phyloP scores from a whole-genome alignment of 495 filamentous ascomycete genomes.

The Penicillium angulare region DNA sequence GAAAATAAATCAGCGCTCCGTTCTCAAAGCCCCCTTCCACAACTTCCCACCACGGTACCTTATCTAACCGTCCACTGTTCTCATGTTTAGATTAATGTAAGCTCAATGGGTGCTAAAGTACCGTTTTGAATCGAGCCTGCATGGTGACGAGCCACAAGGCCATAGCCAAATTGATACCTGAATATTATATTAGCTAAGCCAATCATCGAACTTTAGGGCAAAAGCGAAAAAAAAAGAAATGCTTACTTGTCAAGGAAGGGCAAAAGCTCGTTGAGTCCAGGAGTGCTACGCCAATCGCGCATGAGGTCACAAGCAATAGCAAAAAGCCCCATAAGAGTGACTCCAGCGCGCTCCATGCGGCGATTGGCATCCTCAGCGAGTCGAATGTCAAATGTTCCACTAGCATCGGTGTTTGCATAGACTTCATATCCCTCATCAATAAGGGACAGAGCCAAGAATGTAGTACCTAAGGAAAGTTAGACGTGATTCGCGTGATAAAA shows the following conservation, averaged over 20 bases:
- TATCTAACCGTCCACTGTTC: no score
- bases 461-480: constrained; percentile 44
- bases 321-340: constrained; percentile 63
- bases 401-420: constrained; percentile 72
- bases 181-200: not conserved
- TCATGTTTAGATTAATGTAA: constrained; percentile 21
- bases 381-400: constrained; percentile 56
- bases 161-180: constrained; percentile 46
- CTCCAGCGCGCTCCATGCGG: constrained; percentile 65
- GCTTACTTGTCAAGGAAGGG: constrained; percentile 63
- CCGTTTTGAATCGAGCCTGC: constrained; percentile 48
- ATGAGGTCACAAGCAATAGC: constrained; percentile 71
- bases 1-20: no score
- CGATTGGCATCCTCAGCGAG: constrained; percentile 62
- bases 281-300: constrained; percentile 72
- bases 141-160: constrained; percentile 48
- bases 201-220: not conserved
- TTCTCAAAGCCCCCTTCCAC: no score
- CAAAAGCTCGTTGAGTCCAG: constrained; percentile 61
- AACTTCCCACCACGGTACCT: no score
- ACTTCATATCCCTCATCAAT: constrained; percentile 72
- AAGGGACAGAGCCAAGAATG: constrained; percentile 72
- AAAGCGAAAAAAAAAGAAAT: not conserved
- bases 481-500: not conserved
- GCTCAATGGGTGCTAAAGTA: constrained; percentile 36